Evolutionary conservation across 768 basidiomycete genomes (phyloP).

Genomic region (Omphalotus guepiniiformis): DNA sequence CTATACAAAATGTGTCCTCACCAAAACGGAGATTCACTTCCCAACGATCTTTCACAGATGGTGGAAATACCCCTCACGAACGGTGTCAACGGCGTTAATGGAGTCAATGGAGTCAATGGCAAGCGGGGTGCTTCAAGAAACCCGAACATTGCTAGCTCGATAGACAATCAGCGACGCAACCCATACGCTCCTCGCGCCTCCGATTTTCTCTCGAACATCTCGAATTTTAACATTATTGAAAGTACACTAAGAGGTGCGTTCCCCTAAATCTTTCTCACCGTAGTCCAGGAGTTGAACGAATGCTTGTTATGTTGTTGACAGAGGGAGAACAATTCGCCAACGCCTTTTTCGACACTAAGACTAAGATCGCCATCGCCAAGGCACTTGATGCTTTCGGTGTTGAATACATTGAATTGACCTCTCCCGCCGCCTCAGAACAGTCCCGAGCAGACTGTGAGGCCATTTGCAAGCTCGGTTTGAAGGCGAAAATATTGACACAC

Average conservation of each 20-base stretch:
- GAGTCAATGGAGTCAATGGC: too few relatives aligned
- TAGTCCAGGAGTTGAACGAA: slow-evolving; percentile 13
- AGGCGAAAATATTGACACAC: slow-evolving; percentile 96
- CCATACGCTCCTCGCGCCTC: slow-evolving; percentile 89
- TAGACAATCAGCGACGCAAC: slow-evolving; percentile 48
- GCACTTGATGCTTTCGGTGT: slow-evolving; percentile 98
- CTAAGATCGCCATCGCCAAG: slow-evolving; percentile 98
- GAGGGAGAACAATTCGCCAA: slow-evolving; percentile 99
- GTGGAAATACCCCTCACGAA: slow-evolving; percentile 61
- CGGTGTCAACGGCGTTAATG: slow-evolving; percentile 26
- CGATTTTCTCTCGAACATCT: slow-evolving; percentile 89
- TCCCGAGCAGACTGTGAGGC: slow-evolving; percentile 92
- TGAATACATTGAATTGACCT: slow-evolving; percentile 99
- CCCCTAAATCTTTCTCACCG: neutral
- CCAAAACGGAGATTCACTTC: slow-evolving; percentile 44
- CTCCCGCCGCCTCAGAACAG: slow-evolving; percentile 95
- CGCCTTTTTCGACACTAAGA: slow-evolving; percentile 99
- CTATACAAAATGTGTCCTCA: slow-evolving; percentile 64
- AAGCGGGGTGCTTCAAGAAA: slow-evolving; percentile 37
- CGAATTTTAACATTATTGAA: slow-evolving; percentile 95
- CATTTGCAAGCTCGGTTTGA: slow-evolving; percentile 97
- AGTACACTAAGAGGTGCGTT: slow-evolving; percentile 86
- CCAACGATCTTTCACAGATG: slow-evolving; percentile 56
- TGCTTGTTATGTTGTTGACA: slow-evolving; percentile 24
- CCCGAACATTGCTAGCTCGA: slow-evolving; percentile 24